Conservation (phyloP, 352 stramenopile species). For the Pythium plurisporium region DNA sequence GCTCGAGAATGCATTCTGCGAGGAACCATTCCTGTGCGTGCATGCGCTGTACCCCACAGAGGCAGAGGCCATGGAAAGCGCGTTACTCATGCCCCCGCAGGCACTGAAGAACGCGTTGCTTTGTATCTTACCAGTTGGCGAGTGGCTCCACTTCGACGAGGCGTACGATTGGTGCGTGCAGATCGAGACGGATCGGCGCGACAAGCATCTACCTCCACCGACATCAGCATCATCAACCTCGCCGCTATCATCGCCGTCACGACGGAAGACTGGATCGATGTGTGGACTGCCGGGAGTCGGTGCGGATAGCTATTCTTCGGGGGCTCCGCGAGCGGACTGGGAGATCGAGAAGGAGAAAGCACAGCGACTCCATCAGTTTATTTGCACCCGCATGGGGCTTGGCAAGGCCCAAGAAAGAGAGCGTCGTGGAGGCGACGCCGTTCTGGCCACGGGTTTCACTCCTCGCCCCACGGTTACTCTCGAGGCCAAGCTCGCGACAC, state of each 20-base stretch:
- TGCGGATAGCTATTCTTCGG: neutral
- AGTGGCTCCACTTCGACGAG: conserved; percentile 53
- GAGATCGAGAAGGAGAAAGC: conserved; percentile 50
- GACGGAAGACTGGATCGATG: conserved; percentile 14
- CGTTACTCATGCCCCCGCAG: conserved; percentile 30
- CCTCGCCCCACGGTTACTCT: conserved; percentile 34
- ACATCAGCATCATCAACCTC: neutral
- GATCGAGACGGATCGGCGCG: conserved; percentile 41
- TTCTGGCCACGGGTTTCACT: conserved; percentile 42
- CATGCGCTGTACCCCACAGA: conserved; percentile 45
- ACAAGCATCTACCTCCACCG: conserved; percentile 26
- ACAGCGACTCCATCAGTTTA: conserved; percentile 49
- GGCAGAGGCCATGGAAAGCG: conserved; percentile 39
- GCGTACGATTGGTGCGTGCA: conserved; percentile 65
- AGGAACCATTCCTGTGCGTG: conserved; percentile 50
- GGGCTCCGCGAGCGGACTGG: conserved; percentile 21
- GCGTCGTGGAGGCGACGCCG: neutral
- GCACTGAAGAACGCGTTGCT: conserved; percentile 48
- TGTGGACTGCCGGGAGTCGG: neutral
- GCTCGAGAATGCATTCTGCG: conserved; percentile 31
- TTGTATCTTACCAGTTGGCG: conserved; percentile 43
- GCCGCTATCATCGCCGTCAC: neutral
- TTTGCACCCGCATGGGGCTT: conserved; percentile 53
- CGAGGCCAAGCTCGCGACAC: conserved; percentile 57
- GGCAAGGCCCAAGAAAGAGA: conserved; percentile 28